Evolutionary conservation across 2,329 filamentous ascomycete genomes (phyloP).

Genomic region (Colletotrichum camelliae): DNA sequence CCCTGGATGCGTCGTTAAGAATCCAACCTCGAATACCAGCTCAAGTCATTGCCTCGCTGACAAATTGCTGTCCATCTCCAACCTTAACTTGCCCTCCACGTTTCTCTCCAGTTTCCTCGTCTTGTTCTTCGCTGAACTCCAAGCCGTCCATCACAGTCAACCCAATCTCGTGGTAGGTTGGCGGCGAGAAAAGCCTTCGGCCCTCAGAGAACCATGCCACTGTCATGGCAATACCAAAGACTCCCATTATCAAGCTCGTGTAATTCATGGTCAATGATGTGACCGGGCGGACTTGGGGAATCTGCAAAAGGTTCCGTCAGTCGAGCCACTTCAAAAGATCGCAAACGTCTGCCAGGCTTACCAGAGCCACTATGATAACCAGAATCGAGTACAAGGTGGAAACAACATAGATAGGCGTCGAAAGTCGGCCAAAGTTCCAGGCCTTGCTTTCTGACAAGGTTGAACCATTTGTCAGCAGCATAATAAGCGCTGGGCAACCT

Average conservation of each 20-base stretch:
- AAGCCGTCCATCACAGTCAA: not conserved
- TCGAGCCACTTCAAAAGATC: not conserved
- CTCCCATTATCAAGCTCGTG: not conserved
- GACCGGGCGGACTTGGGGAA: not conserved
- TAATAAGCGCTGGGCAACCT: not conserved
- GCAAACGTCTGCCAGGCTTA: not conserved
- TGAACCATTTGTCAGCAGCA: not conserved
- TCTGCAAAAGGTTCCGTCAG: rapidly evolving
- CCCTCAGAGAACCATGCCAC: not conserved
- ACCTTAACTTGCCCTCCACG: not conserved
- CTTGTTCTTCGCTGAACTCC: not conserved
- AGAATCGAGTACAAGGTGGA: not conserved
- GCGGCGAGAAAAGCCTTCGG: not conserved
- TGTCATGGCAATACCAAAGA: not conserved
- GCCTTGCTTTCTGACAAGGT: not conserved
- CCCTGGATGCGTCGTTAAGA: not conserved
- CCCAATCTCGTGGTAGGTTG: not conserved
- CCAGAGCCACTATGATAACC: not conserved
- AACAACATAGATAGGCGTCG: not conserved
- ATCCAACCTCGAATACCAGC: rapidly evolving
- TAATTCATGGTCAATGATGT: not conserved
- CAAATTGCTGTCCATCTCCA: not conserved
- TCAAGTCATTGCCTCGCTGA: not conserved
- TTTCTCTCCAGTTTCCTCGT: not conserved
- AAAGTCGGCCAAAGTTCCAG: not conserved